A percentile compares a stretch with the other conserved stretches of the same genome.
Conservation (phyloP, 768 basidiomycete species). For the Lentinula lateritia region DNA sequence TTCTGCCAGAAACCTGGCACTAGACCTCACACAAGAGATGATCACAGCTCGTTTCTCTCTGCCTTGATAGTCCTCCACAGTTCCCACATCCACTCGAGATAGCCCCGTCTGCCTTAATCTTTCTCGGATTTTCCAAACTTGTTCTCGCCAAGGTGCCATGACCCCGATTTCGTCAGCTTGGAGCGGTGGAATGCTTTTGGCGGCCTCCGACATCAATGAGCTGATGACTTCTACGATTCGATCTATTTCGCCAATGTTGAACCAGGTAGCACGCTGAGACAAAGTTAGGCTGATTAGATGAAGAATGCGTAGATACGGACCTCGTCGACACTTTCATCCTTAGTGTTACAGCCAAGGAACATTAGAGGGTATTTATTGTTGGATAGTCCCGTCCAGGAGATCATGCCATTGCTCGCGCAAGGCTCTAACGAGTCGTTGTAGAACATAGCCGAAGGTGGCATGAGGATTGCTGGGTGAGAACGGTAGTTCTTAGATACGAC, state of each 20-base stretch:
- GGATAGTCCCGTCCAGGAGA: slow-evolving; percentile 34
- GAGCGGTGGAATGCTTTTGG: slow-evolving; percentile 33
- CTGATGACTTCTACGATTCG: slow-evolving; percentile 31
- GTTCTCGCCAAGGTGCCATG: slow-evolving; percentile 49
- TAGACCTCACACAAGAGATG: slow-evolving; percentile 45
- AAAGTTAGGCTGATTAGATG: background rate
- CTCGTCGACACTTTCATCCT: slow-evolving; percentile 43
- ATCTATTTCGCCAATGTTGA: slow-evolving; percentile 41
- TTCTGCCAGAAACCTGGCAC: slow-evolving; percentile 40
- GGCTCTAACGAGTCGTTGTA: slow-evolving; percentile 45
- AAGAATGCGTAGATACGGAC: slow-evolving; percentile 15
- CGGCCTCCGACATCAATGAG: slow-evolving; percentile 31
- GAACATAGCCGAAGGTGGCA: slow-evolving; percentile 50
- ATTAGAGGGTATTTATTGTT: slow-evolving; percentile 36
- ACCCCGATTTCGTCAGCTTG: slow-evolving; percentile 38
- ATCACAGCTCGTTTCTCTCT: slow-evolving; percentile 46
- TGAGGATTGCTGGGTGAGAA: slow-evolving; percentile 47
- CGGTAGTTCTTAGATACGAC: slow-evolving; percentile 34
- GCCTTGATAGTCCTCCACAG: slow-evolving; percentile 51
- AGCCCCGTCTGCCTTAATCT: slow-evolving; percentile 34
- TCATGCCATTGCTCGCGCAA: slow-evolving; percentile 35
- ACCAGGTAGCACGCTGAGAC: slow-evolving; percentile 41
- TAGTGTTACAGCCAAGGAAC: slow-evolving; percentile 35
- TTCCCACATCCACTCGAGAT: slow-evolving; percentile 43
- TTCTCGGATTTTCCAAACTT: slow-evolving; percentile 47